phyloP scores from a whole-genome alignment of 441 rosid species.

The Capsella rubella region DNA sequence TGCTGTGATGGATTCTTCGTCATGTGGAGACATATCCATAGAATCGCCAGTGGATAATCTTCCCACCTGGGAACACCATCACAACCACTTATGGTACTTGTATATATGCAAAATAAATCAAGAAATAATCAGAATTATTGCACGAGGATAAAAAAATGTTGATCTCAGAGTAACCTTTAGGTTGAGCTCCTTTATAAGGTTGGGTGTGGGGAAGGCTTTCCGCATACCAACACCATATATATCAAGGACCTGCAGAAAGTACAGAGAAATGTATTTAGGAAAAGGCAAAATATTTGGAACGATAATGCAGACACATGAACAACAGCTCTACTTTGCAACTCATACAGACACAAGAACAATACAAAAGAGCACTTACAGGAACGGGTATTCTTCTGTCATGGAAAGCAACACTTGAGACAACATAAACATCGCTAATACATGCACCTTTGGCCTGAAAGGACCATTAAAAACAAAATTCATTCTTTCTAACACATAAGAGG shows the following conservation, averaged over 20 bases:
- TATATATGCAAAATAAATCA: conserved; percentile 17
- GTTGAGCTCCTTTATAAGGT: conserved; percentile 71
- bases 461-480: conserved; percentile 12
- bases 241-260: conserved; percentile 69
- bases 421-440: conserved; percentile 72
- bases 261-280: conserved; percentile 2
- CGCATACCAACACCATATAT: conserved; percentile 83
- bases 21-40: conserved; percentile 83
- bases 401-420: conserved; percentile 78
- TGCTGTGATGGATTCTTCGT: conserved; percentile 73
- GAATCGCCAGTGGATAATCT: conserved; percentile 93
- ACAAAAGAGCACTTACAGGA: conserved; percentile 58
- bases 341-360: neutral
- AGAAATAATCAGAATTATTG: conserved; percentile 9
- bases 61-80: conserved; percentile 59
- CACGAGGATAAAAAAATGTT: conserved; percentile 22
- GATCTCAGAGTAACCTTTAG: conserved; percentile 60
- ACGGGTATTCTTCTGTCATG: conserved; percentile 96
- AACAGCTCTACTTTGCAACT: conserved; percentile 19
- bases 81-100: conserved; percentile 3
- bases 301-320: conserved; percentile 11
- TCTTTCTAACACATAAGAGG: conserved; percentile 25
- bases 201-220: conserved; percentile 68
- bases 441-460: conserved; percentile 80
- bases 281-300: conserved; percentile 8